A percentile compares a stretch with the other conserved stretches of the same genome.
phyloP scores from a whole-genome alignment of 2,329 filamentous ascomycete genomes.

The Triangularia verruculosa region DNA sequence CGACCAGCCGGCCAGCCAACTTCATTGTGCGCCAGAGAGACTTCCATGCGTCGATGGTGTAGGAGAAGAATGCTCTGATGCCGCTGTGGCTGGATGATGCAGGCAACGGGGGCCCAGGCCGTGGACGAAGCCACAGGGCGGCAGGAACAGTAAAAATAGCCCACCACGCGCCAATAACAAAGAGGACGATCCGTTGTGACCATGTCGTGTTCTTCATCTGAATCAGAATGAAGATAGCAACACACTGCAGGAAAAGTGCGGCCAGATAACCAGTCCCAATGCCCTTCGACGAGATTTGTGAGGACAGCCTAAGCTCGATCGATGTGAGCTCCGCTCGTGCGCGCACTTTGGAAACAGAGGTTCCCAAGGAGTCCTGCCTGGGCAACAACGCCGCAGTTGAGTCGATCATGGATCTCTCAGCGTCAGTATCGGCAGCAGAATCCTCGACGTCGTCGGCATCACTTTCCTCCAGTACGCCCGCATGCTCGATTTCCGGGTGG shows the following conservation, averaged over 20 bases:
- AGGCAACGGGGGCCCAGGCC: slow-evolving; percentile 79
- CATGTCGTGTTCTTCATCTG: slow-evolving; percentile 73
- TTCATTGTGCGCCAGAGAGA: slow-evolving; percentile 77
- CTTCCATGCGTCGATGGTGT: slow-evolving; percentile 81
- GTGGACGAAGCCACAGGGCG: slow-evolving; percentile 79
- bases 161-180: slow-evolving; percentile 91
- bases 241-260: slow-evolving; percentile 77
- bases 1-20: slow-evolving; percentile 68
- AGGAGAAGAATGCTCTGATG: slow-evolving; percentile 57
- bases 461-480: slow-evolving; percentile 31
- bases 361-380: slow-evolving; percentile 26
- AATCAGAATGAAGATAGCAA: slow-evolving; percentile 75
- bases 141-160: slow-evolving; percentile 84
- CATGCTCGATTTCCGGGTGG: slow-evolving; percentile 56
- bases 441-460: slow-evolving; percentile 39
- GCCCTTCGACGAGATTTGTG: slow-evolving; percentile 85
- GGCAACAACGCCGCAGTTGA: slow-evolving; percentile 49
- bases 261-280: slow-evolving; percentile 93
- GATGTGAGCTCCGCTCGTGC: slow-evolving; percentile 54
- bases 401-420: slow-evolving; percentile 34
- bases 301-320: slow-evolving; percentile 75
- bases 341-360: slow-evolving; percentile 38
- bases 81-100: slow-evolving; percentile 37
- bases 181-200: slow-evolving; percentile 81
- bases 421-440: slow-evolving; percentile 30